Conservation (phyloP, 176 grass and related monocot species). For the Rhynchospora tenuis region DNA sequence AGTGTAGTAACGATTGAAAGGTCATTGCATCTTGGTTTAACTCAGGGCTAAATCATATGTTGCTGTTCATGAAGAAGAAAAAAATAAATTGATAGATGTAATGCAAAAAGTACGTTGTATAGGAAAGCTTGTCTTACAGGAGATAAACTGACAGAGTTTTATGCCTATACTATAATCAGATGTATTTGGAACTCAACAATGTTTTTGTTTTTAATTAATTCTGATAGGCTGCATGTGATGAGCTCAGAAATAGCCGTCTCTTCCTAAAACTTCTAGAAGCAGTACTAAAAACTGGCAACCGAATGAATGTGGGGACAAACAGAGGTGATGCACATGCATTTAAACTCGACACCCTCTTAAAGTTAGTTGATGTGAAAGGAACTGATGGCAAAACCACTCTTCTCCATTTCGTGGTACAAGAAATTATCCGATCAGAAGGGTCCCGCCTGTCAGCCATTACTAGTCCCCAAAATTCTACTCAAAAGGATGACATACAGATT, state of each 20-base stretch:
- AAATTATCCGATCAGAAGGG: conserved; percentile 79
- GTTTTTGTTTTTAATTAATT: not conserved
- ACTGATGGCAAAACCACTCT: conserved; percentile 92
- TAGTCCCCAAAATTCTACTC: conserved; percentile 46
- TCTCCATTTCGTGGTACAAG: conserved; percentile 91
- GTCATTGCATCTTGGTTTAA: too few species aligned
- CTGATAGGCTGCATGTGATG: conserved; percentile 77
- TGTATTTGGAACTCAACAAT: too few species aligned
- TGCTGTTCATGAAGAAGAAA: too few species aligned
- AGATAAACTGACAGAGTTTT: too few species aligned
- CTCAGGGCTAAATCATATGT: too few species aligned
- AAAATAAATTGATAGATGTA: too few species aligned
- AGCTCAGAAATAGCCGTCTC: conserved; percentile 76
- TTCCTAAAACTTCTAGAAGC: conserved; percentile 98
- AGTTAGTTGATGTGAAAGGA: conserved; percentile 89
- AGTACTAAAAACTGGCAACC: conserved; percentile 95
- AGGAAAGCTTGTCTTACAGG: too few species aligned
- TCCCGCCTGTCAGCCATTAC: conserved; percentile 33
- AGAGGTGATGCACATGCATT: conserved; percentile 86
- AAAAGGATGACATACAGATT: conserved; percentile 66
- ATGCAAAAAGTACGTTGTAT: too few species aligned
- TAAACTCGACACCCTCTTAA: conserved; percentile 95
- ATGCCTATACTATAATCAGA: too few species aligned
- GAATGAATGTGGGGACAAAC: conserved; percentile 99
- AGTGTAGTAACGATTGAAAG: too few species aligned